Conservation (phyloP, 768 basidiomycete species). For the Multifurca ochricompacta region DNA sequence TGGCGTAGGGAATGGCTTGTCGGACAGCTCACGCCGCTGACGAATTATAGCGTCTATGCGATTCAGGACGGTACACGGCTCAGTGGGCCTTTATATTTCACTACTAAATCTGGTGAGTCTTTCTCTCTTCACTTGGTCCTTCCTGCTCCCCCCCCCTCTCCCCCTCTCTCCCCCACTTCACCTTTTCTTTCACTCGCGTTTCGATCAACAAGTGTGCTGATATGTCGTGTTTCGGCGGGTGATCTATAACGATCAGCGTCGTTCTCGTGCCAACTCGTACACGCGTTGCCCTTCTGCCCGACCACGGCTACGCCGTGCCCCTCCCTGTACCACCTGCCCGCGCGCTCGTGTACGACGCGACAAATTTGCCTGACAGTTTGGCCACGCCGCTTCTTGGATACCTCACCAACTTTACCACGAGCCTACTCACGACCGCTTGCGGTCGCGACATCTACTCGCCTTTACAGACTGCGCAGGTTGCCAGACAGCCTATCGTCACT, state of each 20-base stretch:
- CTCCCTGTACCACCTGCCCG: constrained; percentile 43
- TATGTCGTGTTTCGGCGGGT: not conserved
- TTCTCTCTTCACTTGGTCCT: not conserved
- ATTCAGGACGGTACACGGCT: constrained; percentile 49
- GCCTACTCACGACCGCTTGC: constrained; percentile 67
- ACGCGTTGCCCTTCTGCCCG: constrained; percentile 71
- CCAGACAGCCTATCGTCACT: constrained; percentile 59
- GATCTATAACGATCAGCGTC: too few relatives aligned
- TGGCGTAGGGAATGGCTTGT: constrained; percentile 67
- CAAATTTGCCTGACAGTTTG: constrained; percentile 44
- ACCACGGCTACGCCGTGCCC: constrained; percentile 62
- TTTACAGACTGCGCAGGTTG: constrained; percentile 73
- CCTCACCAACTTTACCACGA: constrained; percentile 66
- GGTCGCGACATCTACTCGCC: constrained; percentile 77
- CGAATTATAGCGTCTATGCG: constrained; percentile 76
- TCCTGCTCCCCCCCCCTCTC: too few relatives aligned
- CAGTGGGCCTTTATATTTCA: constrained; percentile 60
- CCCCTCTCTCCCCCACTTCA: too few relatives aligned
- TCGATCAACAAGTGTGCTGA: too few relatives aligned
- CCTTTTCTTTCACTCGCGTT: too few relatives aligned
- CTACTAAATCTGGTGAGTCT: constrained; percentile 52
- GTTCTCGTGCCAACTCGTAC: constrained; percentile 63
- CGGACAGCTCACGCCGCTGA: constrained; percentile 47
- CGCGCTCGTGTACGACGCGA: constrained; percentile 38
- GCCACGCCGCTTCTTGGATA: constrained; percentile 45